Percentiles rank a stretch among this genome's conserved stretches.
These are phyloP conservation scores for Kwoniella pini DNA, from an alignment of 768 basidiomycete species.

Conservation along the genomic window DNA sequence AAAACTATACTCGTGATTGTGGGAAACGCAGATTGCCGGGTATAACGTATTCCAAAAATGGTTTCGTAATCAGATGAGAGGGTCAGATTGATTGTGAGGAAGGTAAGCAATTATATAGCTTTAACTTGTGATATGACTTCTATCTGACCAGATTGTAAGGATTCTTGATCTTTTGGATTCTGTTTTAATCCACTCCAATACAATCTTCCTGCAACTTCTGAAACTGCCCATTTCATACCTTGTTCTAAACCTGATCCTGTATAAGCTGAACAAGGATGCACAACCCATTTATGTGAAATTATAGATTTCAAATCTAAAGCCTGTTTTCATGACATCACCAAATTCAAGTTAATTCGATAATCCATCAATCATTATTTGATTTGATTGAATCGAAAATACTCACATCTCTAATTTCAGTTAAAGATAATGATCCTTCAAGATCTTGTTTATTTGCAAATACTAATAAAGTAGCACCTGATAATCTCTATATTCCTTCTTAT, in stretches of 20 bases:
- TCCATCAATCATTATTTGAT: neutral
- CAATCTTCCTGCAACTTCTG: conserved; percentile 79
- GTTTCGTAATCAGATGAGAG: too few relatives aligned
- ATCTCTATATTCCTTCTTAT: too few relatives aligned
- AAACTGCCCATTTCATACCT: conserved; percentile 89
- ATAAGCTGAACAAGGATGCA: conserved; percentile 87
- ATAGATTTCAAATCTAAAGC: conserved; percentile 77
- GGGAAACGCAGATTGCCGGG: too few relatives aligned
- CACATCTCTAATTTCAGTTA: conserved; percentile 79
- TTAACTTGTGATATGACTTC: too few relatives aligned
- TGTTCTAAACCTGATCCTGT: conserved; percentile 80
- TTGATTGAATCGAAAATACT: conserved; percentile 47
- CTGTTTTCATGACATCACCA: conserved; percentile 56
- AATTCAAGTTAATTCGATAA: neutral
- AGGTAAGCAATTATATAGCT: too few relatives aligned
- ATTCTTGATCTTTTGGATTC: too few relatives aligned
- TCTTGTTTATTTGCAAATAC: conserved; percentile 99
- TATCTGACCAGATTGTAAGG: neutral
- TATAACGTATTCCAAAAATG: too few relatives aligned
- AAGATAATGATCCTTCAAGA: conserved; percentile 79
- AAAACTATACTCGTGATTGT: too few relatives aligned
- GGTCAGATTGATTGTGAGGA: too few relatives aligned
- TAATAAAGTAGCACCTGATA: conserved; percentile 92
- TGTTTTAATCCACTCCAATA: conserved; percentile 61
- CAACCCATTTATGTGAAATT: conserved; percentile 84